Conservation (phyloP, 345 rosid genomes). For the Camelina sativa region DNA sequence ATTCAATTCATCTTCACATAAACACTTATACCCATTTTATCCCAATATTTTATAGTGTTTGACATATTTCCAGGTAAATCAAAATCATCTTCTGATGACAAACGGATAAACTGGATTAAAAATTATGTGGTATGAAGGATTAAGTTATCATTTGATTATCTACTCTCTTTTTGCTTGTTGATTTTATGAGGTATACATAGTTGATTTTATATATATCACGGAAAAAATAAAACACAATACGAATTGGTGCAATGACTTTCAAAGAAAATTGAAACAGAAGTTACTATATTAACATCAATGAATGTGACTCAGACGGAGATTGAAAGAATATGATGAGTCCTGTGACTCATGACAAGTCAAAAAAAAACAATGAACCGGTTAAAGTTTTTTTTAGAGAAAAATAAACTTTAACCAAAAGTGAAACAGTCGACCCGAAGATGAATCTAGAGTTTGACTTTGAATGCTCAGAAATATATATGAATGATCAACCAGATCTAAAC, state of each 20-base stretch:
- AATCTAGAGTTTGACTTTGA: background rate
- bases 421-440: background rate
- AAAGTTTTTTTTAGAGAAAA: background rate
- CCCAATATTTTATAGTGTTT: too few relatives aligned
- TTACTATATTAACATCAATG: background rate
- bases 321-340: background rate
- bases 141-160: too few relatives aligned
- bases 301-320: background rate
- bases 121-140: too few relatives aligned
- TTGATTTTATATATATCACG: too few relatives aligned
- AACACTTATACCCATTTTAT: too few relatives aligned
- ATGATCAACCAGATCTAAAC: background rate
- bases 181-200: too few relatives aligned
- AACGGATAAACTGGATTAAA: too few relatives aligned
- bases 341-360: background rate
- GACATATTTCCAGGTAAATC: too few relatives aligned
- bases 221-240: background rate
- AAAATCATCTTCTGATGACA: too few relatives aligned
- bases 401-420: background rate
- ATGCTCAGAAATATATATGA: background rate
- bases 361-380: background rate
- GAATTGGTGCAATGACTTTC: background rate
- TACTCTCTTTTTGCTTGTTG: too few relatives aligned
- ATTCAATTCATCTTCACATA: too few relatives aligned
- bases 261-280: background rate